A percentile compares a stretch with the other conserved stretches of the same genome.
Conservation (phyloP, 179 eudicot genomes). For the Drosera spatulata region DNA sequence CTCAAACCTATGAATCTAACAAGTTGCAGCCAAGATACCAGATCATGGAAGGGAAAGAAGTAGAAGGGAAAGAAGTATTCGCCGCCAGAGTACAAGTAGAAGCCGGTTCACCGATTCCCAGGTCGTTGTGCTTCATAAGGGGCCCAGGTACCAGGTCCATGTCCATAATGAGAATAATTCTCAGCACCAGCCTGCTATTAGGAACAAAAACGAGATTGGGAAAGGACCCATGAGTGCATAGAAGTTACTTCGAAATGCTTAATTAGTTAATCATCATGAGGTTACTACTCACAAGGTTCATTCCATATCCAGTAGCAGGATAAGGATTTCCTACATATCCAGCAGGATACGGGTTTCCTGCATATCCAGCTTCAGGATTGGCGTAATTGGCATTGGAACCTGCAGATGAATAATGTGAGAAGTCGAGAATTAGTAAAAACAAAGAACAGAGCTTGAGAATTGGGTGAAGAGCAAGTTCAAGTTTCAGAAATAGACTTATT, state of each 20-base stretch:
- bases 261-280: no score
- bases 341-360: constrained; percentile 44
- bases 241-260: no score
- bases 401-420: constrained; percentile 19
- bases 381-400: constrained; percentile 49
- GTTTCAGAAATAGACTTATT: no score
- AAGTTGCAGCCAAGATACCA: no score
- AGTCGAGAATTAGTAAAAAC: not conserved
- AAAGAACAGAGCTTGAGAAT: not conserved
- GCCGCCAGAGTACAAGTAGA: constrained; percentile 14
- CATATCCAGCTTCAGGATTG: constrained; percentile 51
- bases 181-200: constrained; percentile 54
- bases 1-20: no score
- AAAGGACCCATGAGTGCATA: not conserved
- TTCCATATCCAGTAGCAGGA: constrained; percentile 5
- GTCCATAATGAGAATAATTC: constrained; percentile 57
- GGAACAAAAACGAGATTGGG: not conserved
- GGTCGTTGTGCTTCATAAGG: constrained; percentile 48
- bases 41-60: no score
- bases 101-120: constrained; percentile 49
- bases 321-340: constrained; percentile 20
- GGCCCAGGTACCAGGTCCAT: constrained; percentile 67
- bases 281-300: constrained; percentile 36
- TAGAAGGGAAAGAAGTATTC: not conserved
- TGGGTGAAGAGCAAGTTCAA: no score